Evolutionary conservation across 176 grass and related monocot genomes (phyloP).

Genomic region (Aegilops speltoides): DNA sequence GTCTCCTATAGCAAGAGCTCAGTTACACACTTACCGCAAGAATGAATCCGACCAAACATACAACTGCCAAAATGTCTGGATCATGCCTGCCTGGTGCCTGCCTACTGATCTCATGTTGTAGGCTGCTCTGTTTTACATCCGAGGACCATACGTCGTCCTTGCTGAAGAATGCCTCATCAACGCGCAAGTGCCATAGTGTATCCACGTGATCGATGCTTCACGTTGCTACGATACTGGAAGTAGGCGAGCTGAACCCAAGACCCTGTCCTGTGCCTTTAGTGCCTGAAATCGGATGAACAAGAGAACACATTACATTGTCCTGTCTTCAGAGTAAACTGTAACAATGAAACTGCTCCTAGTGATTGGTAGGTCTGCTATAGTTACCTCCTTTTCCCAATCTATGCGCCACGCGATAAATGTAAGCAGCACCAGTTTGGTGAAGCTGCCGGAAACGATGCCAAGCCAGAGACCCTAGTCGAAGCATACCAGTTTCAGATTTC

Average conservation of each 20-base stretch:
- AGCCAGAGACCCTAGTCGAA: constrained; percentile 18
- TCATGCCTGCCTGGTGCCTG: background rate
- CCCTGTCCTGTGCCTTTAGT: constrained; percentile 9
- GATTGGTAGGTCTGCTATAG: background rate
- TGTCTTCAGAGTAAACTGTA: background rate
- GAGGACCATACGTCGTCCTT: background rate
- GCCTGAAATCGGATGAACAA: background rate
- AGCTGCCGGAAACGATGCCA: constrained; percentile 33
- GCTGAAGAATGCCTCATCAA: background rate
- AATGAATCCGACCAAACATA: background rate
- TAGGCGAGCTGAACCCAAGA: background rate
- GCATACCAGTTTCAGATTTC: background rate
- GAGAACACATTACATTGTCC: no score
- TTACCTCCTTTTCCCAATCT: constrained; percentile 31
- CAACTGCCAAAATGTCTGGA: background rate
- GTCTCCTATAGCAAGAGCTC: background rate
- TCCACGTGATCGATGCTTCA: background rate
- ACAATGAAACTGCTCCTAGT: background rate
- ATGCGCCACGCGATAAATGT: background rate
- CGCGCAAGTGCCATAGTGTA: background rate
- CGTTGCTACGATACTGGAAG: background rate
- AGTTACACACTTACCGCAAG: background rate
- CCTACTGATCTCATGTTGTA: background rate
- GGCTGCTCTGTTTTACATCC: background rate
- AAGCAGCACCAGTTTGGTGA: constrained; percentile 21